Conservation (phyloP, 768 basidiomycete genomes). For the Kwoniella sp. region DNA sequence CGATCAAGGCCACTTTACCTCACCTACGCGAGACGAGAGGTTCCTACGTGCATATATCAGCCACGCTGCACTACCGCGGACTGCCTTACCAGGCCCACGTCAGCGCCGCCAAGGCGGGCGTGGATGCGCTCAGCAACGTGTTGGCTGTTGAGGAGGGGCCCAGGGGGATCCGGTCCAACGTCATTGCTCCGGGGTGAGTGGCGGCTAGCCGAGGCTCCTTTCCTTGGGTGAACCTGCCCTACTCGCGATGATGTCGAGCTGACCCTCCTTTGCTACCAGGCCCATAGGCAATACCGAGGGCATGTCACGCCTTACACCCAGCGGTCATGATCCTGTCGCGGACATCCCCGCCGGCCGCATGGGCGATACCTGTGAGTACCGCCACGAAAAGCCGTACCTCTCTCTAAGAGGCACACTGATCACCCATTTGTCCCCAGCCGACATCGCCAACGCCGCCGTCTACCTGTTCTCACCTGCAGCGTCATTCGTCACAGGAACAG, state of each 20-base stretch:
- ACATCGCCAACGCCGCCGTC: slow-evolving; percentile 66
- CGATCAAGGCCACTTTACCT: slow-evolving; percentile 82
- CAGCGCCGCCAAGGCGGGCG: slow-evolving; percentile 87
- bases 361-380: slow-evolving; percentile 32
- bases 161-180: slow-evolving; percentile 78
- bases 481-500: slow-evolving; percentile 68
- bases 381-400: not conserved
- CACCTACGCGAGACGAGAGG: slow-evolving; percentile 69
- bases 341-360: slow-evolving; percentile 35
- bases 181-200: slow-evolving; percentile 51
- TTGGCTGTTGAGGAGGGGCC: slow-evolving; percentile 93
- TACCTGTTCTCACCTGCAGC: slow-evolving; percentile 82
- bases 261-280: slow-evolving; percentile 42
- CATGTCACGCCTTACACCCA: slow-evolving; percentile 49
- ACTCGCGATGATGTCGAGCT: not conserved
- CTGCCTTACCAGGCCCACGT: slow-evolving; percentile 83
- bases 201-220: not conserved
- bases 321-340: slow-evolving; percentile 28
- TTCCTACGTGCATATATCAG: slow-evolving; percentile 82
- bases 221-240: not conserved
- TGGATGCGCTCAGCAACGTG: slow-evolving; percentile 81
- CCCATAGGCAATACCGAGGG: slow-evolving; percentile 74
- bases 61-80: slow-evolving; percentile 72
- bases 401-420: too few relatives aligned
- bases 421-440: slow-evolving; percentile 46